A percentile compares a stretch with the other conserved stretches of the same genome.
Evolutionary conservation across 1,139 yeast genomes (phyloP).

Genomic region (Yamadazyma oceani): DNA sequence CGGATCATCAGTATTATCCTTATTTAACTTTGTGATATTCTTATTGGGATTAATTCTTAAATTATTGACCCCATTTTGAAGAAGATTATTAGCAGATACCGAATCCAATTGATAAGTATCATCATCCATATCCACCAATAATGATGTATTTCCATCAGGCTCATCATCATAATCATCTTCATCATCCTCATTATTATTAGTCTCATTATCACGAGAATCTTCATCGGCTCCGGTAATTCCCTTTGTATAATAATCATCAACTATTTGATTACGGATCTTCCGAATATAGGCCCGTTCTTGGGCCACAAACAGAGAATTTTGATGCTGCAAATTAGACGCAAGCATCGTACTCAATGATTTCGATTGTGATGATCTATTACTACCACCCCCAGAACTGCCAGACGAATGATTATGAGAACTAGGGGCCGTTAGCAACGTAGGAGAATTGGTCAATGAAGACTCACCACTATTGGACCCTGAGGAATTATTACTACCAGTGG

Average conservation of each 20-base stretch:
- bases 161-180: conserved; percentile 28
- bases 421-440: conserved; percentile 7
- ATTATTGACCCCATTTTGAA: conserved; percentile 23
- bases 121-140: conserved; percentile 44
- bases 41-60: conserved; percentile 33
- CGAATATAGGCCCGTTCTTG: conserved; percentile 72
- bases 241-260: conserved; percentile 70
- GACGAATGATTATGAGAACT: background rate
- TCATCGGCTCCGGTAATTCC: conserved; percentile 49
- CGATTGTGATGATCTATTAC: conserved; percentile 8
- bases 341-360: conserved; percentile 17
- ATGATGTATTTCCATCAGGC: conserved; percentile 32
- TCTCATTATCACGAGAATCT: conserved; percentile 23
- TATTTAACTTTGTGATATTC: conserved; percentile 40
- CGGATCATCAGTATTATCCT: conserved; percentile 55
- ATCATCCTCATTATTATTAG: conserved; percentile 30
- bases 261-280: conserved; percentile 60
- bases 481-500: conserved; percentile 9
- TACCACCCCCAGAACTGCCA: conserved; percentile 3
- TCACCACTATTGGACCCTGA: conserved; percentile 14
- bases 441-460: conserved; percentile 11
- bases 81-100: conserved; percentile 37
- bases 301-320: conserved; percentile 46
- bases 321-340: conserved; percentile 21
- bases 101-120: conserved; percentile 45